Conservation (phyloP, 1,284 basidiomycete species). For the Schizophyllum commune region DNA sequence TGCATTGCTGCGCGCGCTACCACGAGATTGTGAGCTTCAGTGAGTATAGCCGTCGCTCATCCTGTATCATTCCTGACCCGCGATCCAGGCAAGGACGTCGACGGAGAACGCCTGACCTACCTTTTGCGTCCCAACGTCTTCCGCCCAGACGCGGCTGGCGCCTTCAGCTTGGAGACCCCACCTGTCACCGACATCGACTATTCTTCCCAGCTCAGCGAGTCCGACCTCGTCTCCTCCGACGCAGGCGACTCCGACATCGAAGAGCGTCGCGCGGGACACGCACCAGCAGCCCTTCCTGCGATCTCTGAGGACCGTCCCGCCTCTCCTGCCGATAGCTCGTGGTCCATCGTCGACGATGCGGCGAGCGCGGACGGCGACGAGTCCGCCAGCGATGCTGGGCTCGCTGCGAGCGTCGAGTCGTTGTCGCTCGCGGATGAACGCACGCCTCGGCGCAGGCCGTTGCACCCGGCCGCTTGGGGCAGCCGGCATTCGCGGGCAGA, state of each 20-base stretch:
- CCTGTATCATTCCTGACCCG: constrained; percentile 3
- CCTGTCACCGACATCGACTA: constrained; percentile 62
- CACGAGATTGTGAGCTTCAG: constrained; percentile 75
- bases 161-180: constrained; percentile 52
- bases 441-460: constrained; percentile 4
- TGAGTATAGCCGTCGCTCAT: constrained; percentile 29
- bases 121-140: constrained; percentile 69
- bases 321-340: constrained; percentile 23
- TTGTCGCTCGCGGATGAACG: constrained; percentile 11
- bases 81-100: constrained; percentile 55
- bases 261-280: constrained; percentile 17
- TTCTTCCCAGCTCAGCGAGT: constrained; percentile 43
- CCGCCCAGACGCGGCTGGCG: constrained; percentile 43
- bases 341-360: constrained; percentile 27
- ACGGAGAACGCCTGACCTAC: constrained; percentile 61
- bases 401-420: constrained; percentile 18
- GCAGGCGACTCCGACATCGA: constrained; percentile 24
- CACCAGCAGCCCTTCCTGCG: constrained; percentile 17
- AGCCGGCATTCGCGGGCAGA: constrained; percentile 22
- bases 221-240: constrained; percentile 36
- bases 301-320: constrained; percentile 25
- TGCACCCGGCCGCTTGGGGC: constrained; percentile 11
- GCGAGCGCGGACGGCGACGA: constrained; percentile 29
- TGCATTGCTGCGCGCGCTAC: constrained; percentile 75
- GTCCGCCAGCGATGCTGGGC: constrained; percentile 23